Evolutionary conservation across 1,284 basidiomycete genomes (phyloP), one percentile per base, ranked within the genome.

Genomic region (Apiotrichum gamsii): DNA sequence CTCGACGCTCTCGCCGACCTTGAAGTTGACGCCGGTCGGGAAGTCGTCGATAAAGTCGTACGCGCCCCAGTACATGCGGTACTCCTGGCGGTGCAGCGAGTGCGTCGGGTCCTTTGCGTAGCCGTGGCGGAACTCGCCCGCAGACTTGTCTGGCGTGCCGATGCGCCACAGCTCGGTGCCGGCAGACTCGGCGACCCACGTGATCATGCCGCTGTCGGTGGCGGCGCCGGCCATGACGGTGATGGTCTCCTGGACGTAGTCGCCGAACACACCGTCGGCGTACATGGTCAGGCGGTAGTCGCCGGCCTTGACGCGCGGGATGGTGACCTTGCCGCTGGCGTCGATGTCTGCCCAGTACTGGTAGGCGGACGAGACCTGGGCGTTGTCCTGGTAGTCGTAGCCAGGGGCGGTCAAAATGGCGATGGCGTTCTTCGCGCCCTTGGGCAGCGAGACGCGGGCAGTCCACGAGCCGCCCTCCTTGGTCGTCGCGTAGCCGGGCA

Each of bases 271-370:
- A 36, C 57, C 58, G 19, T 62, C 61, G 20, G 64, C 65, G 42
- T 68, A 66, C 31, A 62, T 40, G 0, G 65, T 68, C 25, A 68
- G 43, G 16, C 66, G 48, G 32, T 69, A 69, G 11, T 39, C 50
- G 5, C 66, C 66, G 5, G 61, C 63, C 36, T 61, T 61, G 45
- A 69, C 55, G 10, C 63, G 51, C 15, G 54, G 48, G 19, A 69
- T 59, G 2, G 33, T 11, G 13, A 62, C 56, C 4, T 21, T 48
- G 20, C 66, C 62, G 41, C 56, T 46, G 15, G 39, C 23, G 18
- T 43, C 42, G 2, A 66, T 43, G 19, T 65, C 49, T 19, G 48
- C 51, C 66, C 66, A 69, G 41, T 69, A 69, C 54, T 69, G 66
- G 29, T 50, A 52, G 23, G 51, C 56, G 16, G 34, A 47, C 19